These are phyloP conservation scores for Berkeleyomyces rouxiae DNA, from an alignment of 2,329 filamentous ascomycete genomes.

Conservation along the genomic window DNA sequence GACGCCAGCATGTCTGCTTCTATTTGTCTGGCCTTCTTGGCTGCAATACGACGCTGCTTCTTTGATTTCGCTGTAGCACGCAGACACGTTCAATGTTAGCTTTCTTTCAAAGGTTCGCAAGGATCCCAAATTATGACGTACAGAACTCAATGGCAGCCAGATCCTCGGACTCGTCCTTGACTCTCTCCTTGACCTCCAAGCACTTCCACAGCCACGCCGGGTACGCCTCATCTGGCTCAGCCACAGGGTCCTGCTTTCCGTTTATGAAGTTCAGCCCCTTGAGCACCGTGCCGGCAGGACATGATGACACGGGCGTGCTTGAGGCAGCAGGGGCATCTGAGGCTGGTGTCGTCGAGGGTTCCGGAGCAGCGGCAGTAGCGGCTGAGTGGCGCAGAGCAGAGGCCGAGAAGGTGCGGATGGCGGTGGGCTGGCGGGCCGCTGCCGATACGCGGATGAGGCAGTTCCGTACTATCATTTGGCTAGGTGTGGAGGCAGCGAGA, in stretches of 20 bases:
- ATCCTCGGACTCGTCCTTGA: slow-evolving; percentile 30
- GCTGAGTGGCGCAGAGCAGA: slow-evolving; percentile 4
- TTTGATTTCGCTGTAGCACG: slow-evolving; percentile 55
- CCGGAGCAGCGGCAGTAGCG: neutral
- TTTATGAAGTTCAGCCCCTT: slow-evolving; percentile 66
- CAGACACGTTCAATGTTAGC: neutral
- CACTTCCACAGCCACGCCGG: slow-evolving; percentile 67
- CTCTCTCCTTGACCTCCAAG: slow-evolving; percentile 44
- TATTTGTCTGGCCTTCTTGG: slow-evolving; percentile 40
- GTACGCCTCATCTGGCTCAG: slow-evolving; percentile 58
- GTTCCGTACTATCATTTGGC: slow-evolving; percentile 17
- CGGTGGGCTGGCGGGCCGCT: slow-evolving; percentile 3
- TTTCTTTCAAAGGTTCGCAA: neutral
- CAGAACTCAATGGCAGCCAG: slow-evolving; percentile 62
- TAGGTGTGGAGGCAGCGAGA: neutral
- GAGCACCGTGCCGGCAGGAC: slow-evolving; percentile 51
- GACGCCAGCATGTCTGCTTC: slow-evolving; percentile 45
- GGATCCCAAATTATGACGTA: slow-evolving; percentile 28
- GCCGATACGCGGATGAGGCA: neutral
- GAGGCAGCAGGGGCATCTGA: slow-evolving; percentile 4
- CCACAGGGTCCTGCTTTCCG: slow-evolving; percentile 54
- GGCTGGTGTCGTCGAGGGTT: slow-evolving; percentile 15
- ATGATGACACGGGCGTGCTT: slow-evolving; percentile 24
- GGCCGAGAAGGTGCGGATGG: slow-evolving; percentile 8
- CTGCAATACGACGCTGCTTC: slow-evolving; percentile 57